Base-by-base conservation (phyloP, 306 rosid species). In the Corylus heterophylla region DNA sequence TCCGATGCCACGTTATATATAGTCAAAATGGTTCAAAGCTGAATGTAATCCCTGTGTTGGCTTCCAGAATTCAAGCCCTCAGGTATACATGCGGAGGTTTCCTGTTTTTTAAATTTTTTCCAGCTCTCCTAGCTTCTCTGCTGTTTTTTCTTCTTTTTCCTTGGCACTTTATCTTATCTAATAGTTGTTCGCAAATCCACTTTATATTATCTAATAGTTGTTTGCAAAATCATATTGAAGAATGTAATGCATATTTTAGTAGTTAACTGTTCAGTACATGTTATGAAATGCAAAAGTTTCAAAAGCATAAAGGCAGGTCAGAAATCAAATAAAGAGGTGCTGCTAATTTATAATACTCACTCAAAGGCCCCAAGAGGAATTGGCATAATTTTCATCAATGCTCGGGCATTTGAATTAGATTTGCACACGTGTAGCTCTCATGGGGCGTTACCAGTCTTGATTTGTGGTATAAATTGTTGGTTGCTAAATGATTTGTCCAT, bases 21-120 rank as follows among this genome's bases (percentile, higher is more conserved):
- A 79, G 87, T 71, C 89, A 72, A 77, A 84, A 81, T 75, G 92
- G 89, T 50, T 44, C 75, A 20, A 81, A 58, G 82, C 75, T 86
- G 63, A 88, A 86, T 78, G 83, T 84, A 45, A 84, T 88, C 63
- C 92, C 92, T 2, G 86, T 81, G 13, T 12, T 84, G 89, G 88
- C 92, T 77, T 86, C 92, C 37, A 79, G 91, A 80, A 81, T 85
- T 73, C 91, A 86, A 77, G 88, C 89, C 54, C 91, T 88, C 71
- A 86, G 91, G 91, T 86, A 83, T 16, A 4, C 18, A 17, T 35
- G 71, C 12, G 12, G 44, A 55, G 6, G 18, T 44, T 22, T 5
- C 16, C 35, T 37, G 18, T 20, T 35, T 75, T 49, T 20, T 7
- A 17, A 16, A 29, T 25, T 13, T 66, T 63, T 7, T 29, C 20